phyloP scores from a whole-genome alignment of 2,329 filamentous ascomycete species.

The Cladorrhinum sp. region DNA sequence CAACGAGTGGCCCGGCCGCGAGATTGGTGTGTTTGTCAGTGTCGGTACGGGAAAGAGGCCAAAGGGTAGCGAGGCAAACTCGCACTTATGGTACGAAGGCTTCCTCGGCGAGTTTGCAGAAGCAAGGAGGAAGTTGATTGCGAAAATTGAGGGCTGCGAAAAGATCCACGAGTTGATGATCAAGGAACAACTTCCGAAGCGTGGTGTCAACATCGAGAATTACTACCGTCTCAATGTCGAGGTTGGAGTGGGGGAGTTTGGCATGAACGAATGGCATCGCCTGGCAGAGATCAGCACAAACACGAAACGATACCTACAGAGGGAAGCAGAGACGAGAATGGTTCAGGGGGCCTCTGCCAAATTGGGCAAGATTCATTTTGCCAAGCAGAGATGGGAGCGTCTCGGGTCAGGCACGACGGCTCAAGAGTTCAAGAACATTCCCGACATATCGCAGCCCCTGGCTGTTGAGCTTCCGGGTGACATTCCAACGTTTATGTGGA shows the following conservation, averaged over 20 bases:
- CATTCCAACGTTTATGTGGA: constrained; percentile 36
- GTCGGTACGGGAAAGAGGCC: constrained; percentile 89
- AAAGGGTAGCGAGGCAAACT: constrained; percentile 61
- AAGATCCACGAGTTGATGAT: constrained; percentile 84
- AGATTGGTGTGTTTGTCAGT: constrained; percentile 88
- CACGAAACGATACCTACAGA: constrained; percentile 78
- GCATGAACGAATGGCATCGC: constrained; percentile 97
- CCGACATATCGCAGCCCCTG: constrained; percentile 45
- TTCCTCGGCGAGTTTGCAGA: constrained; percentile 93
- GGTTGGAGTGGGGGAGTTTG: constrained; percentile 92
- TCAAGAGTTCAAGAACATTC: constrained; percentile 42
- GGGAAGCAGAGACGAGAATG: constrained; percentile 71
- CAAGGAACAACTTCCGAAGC: constrained; percentile 69
- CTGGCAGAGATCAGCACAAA: constrained; percentile 93
- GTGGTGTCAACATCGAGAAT: constrained; percentile 80
- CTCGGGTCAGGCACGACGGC: constrained; percentile 36
- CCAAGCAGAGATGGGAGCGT: constrained; percentile 65
- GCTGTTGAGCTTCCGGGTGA: constrained; percentile 60
- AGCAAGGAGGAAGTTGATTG: constrained; percentile 75
- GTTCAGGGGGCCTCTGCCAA: constrained; percentile 74
- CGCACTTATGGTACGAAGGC: constrained; percentile 87
- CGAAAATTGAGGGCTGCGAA: constrained; percentile 95
- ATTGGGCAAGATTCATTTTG: constrained; percentile 77
- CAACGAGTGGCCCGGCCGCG: constrained; percentile 93
- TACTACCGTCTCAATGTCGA: constrained; percentile 98